Evolutionary conservation across 352 stramenopile species (phyloP).

Genomic region (Hyaloperonospora arabidopsidis): DNA sequence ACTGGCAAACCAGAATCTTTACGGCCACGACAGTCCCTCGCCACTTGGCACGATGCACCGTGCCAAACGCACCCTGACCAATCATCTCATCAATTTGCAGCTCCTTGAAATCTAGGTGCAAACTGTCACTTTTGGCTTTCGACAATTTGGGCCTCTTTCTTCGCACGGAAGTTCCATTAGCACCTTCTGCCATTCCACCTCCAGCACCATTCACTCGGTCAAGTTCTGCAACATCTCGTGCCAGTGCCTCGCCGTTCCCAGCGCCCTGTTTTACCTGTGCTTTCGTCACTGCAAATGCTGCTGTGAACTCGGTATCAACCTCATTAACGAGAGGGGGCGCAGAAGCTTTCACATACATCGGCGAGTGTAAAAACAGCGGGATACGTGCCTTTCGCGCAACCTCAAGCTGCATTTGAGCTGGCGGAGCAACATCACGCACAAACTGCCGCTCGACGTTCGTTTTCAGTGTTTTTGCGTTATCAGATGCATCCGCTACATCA

Average conservation of each 20-base stretch:
- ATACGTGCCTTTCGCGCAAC: slow-evolving; percentile 77
- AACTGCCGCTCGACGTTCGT: slow-evolving; percentile 61
- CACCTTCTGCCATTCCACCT: slow-evolving; percentile 12
- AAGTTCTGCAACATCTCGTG: slow-evolving; percentile 7
- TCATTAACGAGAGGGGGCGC: slow-evolving; percentile 49
- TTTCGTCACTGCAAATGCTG: slow-evolving; percentile 18
- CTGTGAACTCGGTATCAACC: slow-evolving; percentile 21
- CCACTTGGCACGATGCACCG: slow-evolving; percentile 68
- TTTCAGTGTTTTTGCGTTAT: slow-evolving; percentile 44
- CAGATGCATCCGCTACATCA: slow-evolving; percentile 19
- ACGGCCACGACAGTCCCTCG: slow-evolving; percentile 69
- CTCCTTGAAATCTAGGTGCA: slow-evolving; percentile 76
- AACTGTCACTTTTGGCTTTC: slow-evolving; percentile 62
- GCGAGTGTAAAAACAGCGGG: slow-evolving; percentile 77
- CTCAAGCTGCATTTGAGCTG: slow-evolving; percentile 82
- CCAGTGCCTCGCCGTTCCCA: slow-evolving; percentile 12
- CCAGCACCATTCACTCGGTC: slow-evolving; percentile 1
- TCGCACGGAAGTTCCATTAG: slow-evolving; percentile 8
- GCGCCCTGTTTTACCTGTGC: slow-evolving; percentile 5
- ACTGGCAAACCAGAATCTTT: slow-evolving; percentile 81
- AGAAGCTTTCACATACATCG: slow-evolving; percentile 80
- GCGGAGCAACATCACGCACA: slow-evolving; percentile 58
- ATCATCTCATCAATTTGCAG: slow-evolving; percentile 78
- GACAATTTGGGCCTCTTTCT: slow-evolving; percentile 31
- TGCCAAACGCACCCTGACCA: slow-evolving; percentile 78